Evolutionary conservation across 2,329 filamentous ascomycete genomes (phyloP).

Genomic region (Calonectria hongkongensis): DNA sequence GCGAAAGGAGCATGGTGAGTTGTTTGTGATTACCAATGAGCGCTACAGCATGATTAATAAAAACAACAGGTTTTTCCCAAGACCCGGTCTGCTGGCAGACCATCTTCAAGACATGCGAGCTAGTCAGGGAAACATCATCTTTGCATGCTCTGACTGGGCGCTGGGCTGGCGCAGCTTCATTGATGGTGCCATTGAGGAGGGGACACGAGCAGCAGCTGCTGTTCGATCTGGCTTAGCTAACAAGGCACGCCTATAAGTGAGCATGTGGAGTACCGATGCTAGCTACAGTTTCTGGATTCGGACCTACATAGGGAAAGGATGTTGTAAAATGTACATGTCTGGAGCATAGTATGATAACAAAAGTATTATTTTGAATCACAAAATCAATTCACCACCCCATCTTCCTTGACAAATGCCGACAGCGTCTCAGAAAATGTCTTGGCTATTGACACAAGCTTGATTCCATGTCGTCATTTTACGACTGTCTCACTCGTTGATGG

Average conservation of each 20-base stretch:
- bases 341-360: too few relatives aligned
- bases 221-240: constrained; percentile 20
- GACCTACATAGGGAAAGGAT: too few relatives aligned
- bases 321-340: too few relatives aligned
- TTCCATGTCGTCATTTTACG: too few relatives aligned
- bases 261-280: too few relatives aligned
- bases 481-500: too few relatives aligned
- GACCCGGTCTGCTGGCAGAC: constrained; percentile 60
- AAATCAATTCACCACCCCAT: too few relatives aligned
- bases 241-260: constrained; percentile 4
- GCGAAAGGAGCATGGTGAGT: constrained; percentile 65
- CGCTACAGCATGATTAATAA: background rate
- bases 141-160: constrained; percentile 70
- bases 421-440: too few relatives aligned
- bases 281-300: too few relatives aligned
- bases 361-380: too few relatives aligned
- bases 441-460: too few relatives aligned
- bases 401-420: too few relatives aligned
- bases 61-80: constrained; percentile 59
- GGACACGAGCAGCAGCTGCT: constrained; percentile 54
- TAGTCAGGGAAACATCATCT: constrained; percentile 65
- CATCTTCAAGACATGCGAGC: constrained; percentile 64
- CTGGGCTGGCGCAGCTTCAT: constrained; percentile 70
- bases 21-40: background rate
- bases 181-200: constrained; percentile 70